Conservation (phyloP, 2,329 filamentous ascomycete genomes). For the Monilinia laxa region DNA sequence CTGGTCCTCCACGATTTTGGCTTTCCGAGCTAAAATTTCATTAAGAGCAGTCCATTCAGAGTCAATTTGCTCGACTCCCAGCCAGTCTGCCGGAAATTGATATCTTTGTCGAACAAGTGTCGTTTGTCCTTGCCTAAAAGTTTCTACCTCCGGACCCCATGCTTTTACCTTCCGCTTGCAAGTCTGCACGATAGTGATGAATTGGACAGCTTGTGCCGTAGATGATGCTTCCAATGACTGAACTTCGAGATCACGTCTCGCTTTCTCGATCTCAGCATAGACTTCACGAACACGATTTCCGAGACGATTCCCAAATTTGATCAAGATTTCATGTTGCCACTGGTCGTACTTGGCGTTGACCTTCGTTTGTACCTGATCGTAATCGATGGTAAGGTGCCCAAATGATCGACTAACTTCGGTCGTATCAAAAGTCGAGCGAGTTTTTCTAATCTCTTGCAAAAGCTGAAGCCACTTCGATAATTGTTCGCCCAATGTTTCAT, state of each 20-base stretch:
- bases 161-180: slow-evolving; percentile 90
- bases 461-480: slow-evolving; percentile 91
- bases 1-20: slow-evolving; percentile 94
- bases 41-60: slow-evolving; percentile 93
- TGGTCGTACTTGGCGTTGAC: slow-evolving; percentile 99
- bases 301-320: slow-evolving; percentile 87
- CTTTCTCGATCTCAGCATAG: slow-evolving; percentile 86
- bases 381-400: slow-evolving; percentile 92
- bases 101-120: slow-evolving; percentile 89
- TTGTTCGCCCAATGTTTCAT: slow-evolving; percentile 86
- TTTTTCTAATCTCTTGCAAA: slow-evolving; percentile 95
- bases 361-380: slow-evolving; percentile 97
- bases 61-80: slow-evolving; percentile 93
- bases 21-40: slow-evolving; percentile 87
- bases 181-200: slow-evolving; percentile 96
- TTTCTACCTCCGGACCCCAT: slow-evolving; percentile 94
- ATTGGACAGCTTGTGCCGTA: slow-evolving; percentile 94
- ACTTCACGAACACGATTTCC: slow-evolving; percentile 90
- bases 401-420: slow-evolving; percentile 91
- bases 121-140: slow-evolving; percentile 93
- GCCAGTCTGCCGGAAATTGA: slow-evolving; percentile 90
- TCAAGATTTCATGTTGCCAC: slow-evolving; percentile 96
- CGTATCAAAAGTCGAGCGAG: slow-evolving; percentile 93
- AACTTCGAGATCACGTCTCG: slow-evolving; percentile 83
- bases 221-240: slow-evolving; percentile 92